These are phyloP conservation scores for Pyricularia sp. DNA, from an alignment of 2,329 filamentous ascomycete genomes.

Conservation along the genomic window DNA sequence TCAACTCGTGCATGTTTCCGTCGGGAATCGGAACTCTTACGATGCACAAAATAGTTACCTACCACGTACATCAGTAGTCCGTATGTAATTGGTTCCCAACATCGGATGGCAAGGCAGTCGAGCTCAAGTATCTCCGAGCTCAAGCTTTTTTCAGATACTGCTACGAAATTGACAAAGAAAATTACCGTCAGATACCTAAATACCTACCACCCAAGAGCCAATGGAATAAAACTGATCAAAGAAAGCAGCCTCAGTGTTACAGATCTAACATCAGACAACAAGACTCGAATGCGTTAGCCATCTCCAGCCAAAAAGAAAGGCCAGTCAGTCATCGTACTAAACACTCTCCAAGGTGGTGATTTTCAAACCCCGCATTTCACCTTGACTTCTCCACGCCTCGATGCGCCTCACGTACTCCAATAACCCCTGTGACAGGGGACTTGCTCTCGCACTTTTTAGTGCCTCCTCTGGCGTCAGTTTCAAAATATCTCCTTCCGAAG, in stretches of 20 bases:
- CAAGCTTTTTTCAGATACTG: too few species aligned
- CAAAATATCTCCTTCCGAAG: not conserved
- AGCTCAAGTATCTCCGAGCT: too few species aligned
- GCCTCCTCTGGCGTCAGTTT: not conserved
- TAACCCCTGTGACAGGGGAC: not conserved
- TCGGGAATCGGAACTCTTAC: too few species aligned
- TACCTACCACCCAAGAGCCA: too few species aligned
- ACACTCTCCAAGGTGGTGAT: not conserved
- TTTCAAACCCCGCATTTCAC: not conserved
- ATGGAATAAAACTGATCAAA: not conserved
- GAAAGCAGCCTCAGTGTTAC: not conserved
- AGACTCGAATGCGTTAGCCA: not conserved
- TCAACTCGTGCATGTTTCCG: too few species aligned
- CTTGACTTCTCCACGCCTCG: not conserved
- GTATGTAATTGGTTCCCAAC: too few species aligned
- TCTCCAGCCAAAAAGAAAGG: not conserved
- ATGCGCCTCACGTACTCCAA: not conserved
- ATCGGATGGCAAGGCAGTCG: too few species aligned
- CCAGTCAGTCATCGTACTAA: not conserved
- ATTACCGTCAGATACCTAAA: too few species aligned
- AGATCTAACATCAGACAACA: not conserved
- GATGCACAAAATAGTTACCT: too few species aligned
- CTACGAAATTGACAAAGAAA: too few species aligned
- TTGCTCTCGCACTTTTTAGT: not conserved
- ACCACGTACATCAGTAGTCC: too few species aligned